phyloP scores from a whole-genome alignment of 83 land plant genomes.

The Thuja plicata region DNA sequence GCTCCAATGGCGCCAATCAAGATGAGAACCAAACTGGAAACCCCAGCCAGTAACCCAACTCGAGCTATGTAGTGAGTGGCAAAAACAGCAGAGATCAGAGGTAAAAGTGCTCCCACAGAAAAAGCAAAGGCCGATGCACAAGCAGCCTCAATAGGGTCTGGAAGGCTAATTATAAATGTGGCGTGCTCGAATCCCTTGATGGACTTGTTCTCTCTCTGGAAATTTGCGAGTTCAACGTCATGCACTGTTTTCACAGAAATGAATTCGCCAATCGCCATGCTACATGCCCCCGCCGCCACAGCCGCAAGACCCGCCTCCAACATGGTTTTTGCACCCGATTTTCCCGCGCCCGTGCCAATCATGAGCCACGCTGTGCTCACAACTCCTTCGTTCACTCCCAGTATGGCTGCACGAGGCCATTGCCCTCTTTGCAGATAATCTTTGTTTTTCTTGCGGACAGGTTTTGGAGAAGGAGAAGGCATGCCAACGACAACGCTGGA shows the following conservation, averaged over 20 bases:
- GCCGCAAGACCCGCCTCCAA: conserved; percentile 63
- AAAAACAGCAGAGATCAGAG: conserved; percentile 27
- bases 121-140: conserved; percentile 40
- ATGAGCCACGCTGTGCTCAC: conserved; percentile 61
- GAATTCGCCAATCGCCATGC: conserved; percentile 80
- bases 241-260: conserved; percentile 63
- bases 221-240: conserved; percentile 35
- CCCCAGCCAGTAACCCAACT: conserved; percentile 21
- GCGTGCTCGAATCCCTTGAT: conserved; percentile 5
- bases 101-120: conserved; percentile 24
- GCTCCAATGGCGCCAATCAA: conserved; percentile 47
- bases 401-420: conserved; percentile 68
- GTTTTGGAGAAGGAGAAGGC: background rate
- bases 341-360: conserved; percentile 61
- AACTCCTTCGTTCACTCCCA: conserved; percentile 72
- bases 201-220: background rate
- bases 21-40: conserved; percentile 26
- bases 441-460: background rate
- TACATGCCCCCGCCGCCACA: conserved; percentile 73
- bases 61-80: conserved; percentile 15
- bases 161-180: conserved; percentile 11
- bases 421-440: conserved; percentile 41
- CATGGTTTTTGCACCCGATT: conserved; percentile 26
- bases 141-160: conserved; percentile 35
- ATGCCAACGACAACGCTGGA: background rate